Evolutionary conservation across 2,329 filamentous ascomycete species (phyloP).

Genomic region (Rutstroemia sp.): DNA sequence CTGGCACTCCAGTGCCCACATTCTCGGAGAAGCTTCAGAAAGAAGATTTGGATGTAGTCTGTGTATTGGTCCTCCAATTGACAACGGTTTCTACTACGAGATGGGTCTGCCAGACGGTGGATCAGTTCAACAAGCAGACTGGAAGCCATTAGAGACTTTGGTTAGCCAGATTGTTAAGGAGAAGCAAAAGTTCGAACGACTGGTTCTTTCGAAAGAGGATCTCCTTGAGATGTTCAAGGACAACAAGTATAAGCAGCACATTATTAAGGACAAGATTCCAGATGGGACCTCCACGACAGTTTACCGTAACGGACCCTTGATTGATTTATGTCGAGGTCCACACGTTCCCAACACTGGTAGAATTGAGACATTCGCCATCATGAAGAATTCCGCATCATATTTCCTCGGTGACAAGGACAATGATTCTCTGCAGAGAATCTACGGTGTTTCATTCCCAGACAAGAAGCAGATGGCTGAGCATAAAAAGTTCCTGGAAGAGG

Average conservation of each 20-base stretch:
- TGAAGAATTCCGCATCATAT: constrained; percentile 73
- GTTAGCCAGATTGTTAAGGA: constrained; percentile 86
- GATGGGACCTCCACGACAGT: constrained; percentile 90
- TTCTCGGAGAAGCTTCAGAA: constrained; percentile 92
- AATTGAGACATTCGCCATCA: constrained; percentile 90
- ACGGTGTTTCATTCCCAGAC: constrained; percentile 92
- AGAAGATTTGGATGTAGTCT: constrained; percentile 84
- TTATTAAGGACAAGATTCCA: constrained; percentile 86
- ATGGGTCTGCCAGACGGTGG: constrained; percentile 73
- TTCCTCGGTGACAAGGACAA: constrained; percentile 92
- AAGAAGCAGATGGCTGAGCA: constrained; percentile 93
- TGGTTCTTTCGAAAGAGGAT: constrained; percentile 84
- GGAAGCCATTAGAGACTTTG: constrained; percentile 75
- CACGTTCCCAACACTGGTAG: constrained; percentile 90
- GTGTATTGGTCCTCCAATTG: constrained; percentile 87
- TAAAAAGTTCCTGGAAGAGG: constrained; percentile 92
- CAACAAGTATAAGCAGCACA: constrained; percentile 98
- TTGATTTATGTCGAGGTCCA: constrained; percentile 91
- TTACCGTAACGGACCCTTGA: constrained; percentile 83
- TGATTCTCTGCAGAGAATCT: constrained; percentile 92
- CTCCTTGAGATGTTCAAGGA: constrained; percentile 94
- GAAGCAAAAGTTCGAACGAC: constrained; percentile 88
- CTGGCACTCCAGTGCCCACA: constrained; percentile 95
- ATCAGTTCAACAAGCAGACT: constrained; percentile 68
- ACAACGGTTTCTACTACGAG: constrained; percentile 95